These are phyloP conservation scores for Lachancea thermotolerans DNA, from an alignment of 805 yeast species.

Conservation along the genomic window DNA sequence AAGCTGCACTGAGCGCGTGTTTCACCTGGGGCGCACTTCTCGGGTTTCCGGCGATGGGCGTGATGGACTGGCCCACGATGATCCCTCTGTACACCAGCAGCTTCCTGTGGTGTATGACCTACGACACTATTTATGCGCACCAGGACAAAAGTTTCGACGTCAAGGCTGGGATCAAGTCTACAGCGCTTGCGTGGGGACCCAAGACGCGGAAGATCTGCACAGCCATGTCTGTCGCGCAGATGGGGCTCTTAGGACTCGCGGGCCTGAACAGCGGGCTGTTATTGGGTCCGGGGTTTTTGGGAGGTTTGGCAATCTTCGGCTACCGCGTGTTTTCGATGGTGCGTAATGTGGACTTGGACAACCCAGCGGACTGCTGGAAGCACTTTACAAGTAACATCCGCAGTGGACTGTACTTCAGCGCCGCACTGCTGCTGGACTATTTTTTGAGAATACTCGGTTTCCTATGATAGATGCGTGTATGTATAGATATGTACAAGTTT, in stretches of 20 bases:
- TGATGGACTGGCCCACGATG: slow-evolving; percentile 71
- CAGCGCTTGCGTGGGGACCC: slow-evolving; percentile 92
- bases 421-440: slow-evolving; percentile 64
- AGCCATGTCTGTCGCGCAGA: slow-evolving; percentile 60
- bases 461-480: slow-evolving; percentile 1
- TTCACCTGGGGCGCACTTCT: slow-evolving; percentile 92
- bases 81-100: slow-evolving; percentile 69
- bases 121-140: slow-evolving; percentile 95
- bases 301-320: slow-evolving; percentile 61
- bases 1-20: slow-evolving; percentile 68
- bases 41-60: slow-evolving; percentile 95
- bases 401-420: slow-evolving; percentile 64
- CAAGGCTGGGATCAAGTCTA: slow-evolving; percentile 86
- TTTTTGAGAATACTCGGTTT: slow-evolving; percentile 35
- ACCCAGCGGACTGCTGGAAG: slow-evolving; percentile 77
- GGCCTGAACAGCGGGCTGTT: slow-evolving; percentile 59
- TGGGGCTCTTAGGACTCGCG: slow-evolving; percentile 54
- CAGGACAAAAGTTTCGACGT: slow-evolving; percentile 89
- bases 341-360: slow-evolving; percentile 64
- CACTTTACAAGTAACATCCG: slow-evolving; percentile 70
- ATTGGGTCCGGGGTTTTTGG: slow-evolving; percentile 79
- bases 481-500: neutral
- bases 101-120: slow-evolving; percentile 88
- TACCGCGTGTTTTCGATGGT: slow-evolving; percentile 65
- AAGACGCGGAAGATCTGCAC: slow-evolving; percentile 64